These are phyloP conservation scores for Aquilaria sinensis DNA, from an alignment of 345 rosid genomes.

Conservation along the genomic window DNA sequence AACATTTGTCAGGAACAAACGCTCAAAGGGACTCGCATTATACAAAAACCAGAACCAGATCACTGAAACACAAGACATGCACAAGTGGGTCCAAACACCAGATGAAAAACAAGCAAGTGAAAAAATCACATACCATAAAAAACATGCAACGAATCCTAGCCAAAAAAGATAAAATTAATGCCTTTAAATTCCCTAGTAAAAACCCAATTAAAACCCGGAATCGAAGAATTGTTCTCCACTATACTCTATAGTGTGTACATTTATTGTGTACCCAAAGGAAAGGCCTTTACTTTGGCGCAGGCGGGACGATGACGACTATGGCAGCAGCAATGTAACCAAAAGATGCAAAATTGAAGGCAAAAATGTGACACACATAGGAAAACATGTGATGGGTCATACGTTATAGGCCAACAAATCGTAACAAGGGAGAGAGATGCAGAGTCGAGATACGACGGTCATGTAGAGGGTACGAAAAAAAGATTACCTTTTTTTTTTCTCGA, in stretches of 20 bases:
- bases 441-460: neutral
- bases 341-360: constrained; percentile 13
- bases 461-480: no score
- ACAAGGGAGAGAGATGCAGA: neutral
- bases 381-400: neutral
- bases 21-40: neutral
- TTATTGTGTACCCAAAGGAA: neutral
- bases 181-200: neutral
- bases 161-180: neutral
- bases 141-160: neutral
- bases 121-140: neutral
- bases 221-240: neutral
- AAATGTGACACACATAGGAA: constrained; percentile 10
- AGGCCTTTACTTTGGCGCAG: neutral
- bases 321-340: constrained; percentile 9
- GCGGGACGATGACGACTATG: neutral
- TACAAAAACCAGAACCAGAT: neutral
- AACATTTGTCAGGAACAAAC: neutral
- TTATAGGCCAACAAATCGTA: neutral
- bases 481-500: no score
- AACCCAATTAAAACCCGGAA: neutral
- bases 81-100: constrained; percentile 7
- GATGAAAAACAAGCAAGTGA: neutral
- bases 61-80: neutral
- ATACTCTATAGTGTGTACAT: neutral